phyloP scores from a whole-genome alignment of 805 yeast species.

The Ogataea philodendri region DNA sequence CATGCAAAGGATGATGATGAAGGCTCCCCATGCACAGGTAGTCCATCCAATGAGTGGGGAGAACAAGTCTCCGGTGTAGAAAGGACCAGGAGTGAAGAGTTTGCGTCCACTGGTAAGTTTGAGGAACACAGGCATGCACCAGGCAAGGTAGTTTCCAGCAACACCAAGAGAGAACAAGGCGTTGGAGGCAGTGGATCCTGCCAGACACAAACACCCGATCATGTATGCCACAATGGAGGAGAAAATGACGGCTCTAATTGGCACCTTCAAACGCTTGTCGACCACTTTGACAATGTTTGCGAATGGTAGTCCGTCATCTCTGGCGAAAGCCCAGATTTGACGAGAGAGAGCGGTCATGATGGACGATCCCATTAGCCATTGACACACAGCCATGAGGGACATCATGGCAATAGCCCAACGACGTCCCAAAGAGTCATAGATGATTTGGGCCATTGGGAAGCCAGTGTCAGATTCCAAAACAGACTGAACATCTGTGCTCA shows the following conservation, averaged over 20 bases:
- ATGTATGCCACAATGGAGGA: constrained; percentile 49
- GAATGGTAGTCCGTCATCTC: constrained; percentile 74
- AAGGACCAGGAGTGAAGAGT: constrained; percentile 63
- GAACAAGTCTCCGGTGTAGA: constrained; percentile 55
- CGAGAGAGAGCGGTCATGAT: constrained; percentile 63
- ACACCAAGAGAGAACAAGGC: constrained; percentile 68
- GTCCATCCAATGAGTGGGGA: constrained; percentile 42
- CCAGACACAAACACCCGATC: constrained; percentile 57
- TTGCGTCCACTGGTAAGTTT: constrained; percentile 48
- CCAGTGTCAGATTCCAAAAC: constrained; percentile 50
- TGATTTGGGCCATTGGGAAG: constrained; percentile 64
- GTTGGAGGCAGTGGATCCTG: constrained; percentile 57
- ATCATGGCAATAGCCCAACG: constrained; percentile 65
- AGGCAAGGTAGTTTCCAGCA: constrained; percentile 60
- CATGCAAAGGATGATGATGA: constrained; percentile 55
- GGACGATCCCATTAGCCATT: constrained; percentile 65
- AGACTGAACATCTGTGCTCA: constrained; percentile 43
- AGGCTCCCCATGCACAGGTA: constrained; percentile 50
- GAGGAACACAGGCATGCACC: constrained; percentile 60
- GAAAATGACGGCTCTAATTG: constrained; percentile 60
- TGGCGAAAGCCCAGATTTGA: constrained; percentile 72
- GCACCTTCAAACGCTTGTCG: constrained; percentile 55
- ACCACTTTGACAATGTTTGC: constrained; percentile 56
- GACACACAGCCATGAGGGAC: constrained; percentile 56
- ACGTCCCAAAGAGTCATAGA: constrained; percentile 60